Percentiles rank a stretch among this genome's conserved stretches.
phyloP scores from a whole-genome alignment of 768 basidiomycete species.

The Amanita inopinata region DNA sequence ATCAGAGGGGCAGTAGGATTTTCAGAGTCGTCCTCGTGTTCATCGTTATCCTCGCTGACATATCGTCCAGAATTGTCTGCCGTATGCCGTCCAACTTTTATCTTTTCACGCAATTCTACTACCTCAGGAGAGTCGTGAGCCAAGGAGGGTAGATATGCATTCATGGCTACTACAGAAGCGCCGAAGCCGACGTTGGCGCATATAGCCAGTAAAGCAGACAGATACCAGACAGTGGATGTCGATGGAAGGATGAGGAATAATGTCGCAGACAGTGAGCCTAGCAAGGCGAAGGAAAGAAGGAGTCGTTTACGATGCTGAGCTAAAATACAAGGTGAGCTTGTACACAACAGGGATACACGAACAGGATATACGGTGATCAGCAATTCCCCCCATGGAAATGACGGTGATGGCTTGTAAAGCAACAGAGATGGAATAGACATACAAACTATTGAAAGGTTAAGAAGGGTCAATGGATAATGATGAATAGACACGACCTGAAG shows the following conservation, averaged over 20 bases:
- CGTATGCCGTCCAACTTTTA: slow-evolving; percentile 10
- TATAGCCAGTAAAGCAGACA: slow-evolving; percentile 62
- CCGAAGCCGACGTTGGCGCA: slow-evolving; percentile 83
- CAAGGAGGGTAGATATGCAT: slow-evolving; percentile 75
- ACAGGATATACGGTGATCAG: slow-evolving; percentile 66
- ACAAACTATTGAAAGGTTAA: slow-evolving; percentile 45
- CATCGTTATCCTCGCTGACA: slow-evolving; percentile 13
- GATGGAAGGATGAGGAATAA: slow-evolving; percentile 70
- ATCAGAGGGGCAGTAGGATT: slow-evolving; percentile 32
- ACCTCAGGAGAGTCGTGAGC: slow-evolving; percentile 61
- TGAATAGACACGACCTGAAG: slow-evolving; percentile 54
- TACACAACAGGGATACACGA: neutral
- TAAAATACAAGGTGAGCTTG: slow-evolving; percentile 11
- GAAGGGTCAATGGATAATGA: neutral
- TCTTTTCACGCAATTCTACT: slow-evolving; percentile 25
- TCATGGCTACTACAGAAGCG: slow-evolving; percentile 80
- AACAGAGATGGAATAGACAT: slow-evolving; percentile 82
- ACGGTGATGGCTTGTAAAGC: slow-evolving; percentile 89
- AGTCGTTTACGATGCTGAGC: slow-evolving; percentile 69
- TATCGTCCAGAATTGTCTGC: neutral
- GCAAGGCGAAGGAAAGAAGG: slow-evolving; percentile 61
- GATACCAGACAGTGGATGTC: slow-evolving; percentile 55
- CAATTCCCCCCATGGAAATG: slow-evolving; percentile 88
- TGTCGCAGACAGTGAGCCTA: slow-evolving; percentile 61
- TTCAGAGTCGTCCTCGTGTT: slow-evolving; percentile 18